Percentiles rank a stretch among this genome's conserved stretches.
Evolutionary conservation across 1,284 basidiomycete species (phyloP).

Genomic region (Ustilago trichophora): DNA sequence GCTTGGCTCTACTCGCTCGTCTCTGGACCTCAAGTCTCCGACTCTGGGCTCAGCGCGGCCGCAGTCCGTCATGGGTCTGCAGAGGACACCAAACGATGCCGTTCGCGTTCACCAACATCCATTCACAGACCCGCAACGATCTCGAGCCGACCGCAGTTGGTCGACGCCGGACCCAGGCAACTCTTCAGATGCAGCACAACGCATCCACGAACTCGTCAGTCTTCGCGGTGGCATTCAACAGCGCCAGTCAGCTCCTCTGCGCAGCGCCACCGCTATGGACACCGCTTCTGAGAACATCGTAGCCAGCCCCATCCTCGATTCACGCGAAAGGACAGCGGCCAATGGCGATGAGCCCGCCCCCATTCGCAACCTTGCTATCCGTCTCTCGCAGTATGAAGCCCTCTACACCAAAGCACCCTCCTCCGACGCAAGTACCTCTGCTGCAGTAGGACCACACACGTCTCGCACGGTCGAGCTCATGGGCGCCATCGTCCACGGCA

Average conservation of each 20-base stretch:
- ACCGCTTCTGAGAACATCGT: constrained; percentile 8
- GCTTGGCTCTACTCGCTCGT: constrained; percentile 11
- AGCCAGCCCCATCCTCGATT: background rate
- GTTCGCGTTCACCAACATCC: constrained; percentile 20
- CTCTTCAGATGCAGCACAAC: constrained; percentile 26
- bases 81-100: constrained; percentile 20
- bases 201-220: constrained; percentile 34
- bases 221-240: constrained; percentile 11
- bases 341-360: constrained; percentile 35
- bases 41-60: constrained; percentile 19
- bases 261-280: constrained; percentile 34
- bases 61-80: constrained; percentile 33
- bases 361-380: constrained; percentile 41
- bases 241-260: constrained; percentile 5
- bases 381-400: constrained; percentile 33
- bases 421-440: constrained; percentile 3
- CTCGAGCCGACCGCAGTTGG: constrained; percentile 23
- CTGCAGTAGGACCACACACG: constrained; percentile 19
- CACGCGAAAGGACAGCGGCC: background rate
- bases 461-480: constrained; percentile 36
- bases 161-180: constrained; percentile 9
- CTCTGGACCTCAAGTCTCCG: constrained; percentile 26
- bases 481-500: constrained; percentile 34
- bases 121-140: constrained; percentile 33
- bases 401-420: constrained; percentile 35